These are phyloP conservation scores for Cryptosporidium ubiquitum DNA, from an alignment of 169 alveolate species.

Conservation along the genomic window DNA sequence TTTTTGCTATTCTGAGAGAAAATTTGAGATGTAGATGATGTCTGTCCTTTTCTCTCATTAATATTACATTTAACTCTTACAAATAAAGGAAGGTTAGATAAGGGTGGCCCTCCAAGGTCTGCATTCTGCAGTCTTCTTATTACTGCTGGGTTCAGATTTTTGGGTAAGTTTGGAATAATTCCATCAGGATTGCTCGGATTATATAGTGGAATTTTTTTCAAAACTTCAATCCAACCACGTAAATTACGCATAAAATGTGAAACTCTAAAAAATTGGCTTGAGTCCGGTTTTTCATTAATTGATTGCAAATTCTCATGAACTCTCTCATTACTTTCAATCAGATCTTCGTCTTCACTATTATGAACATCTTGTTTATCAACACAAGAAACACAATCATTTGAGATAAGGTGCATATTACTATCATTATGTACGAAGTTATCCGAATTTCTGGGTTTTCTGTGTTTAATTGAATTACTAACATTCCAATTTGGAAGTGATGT, in stretches of 20 bases:
- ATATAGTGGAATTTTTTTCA: slow-evolving; percentile 43
- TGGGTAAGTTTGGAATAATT: slow-evolving; percentile 40
- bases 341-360: slow-evolving; percentile 32
- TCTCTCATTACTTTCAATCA: background rate
- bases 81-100: slow-evolving; percentile 68
- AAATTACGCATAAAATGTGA: slow-evolving; percentile 78
- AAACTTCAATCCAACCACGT: slow-evolving; percentile 78
- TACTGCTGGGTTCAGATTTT: slow-evolving; percentile 67
- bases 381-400: slow-evolving; percentile 37
- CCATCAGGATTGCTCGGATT: slow-evolving; percentile 35
- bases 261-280: slow-evolving; percentile 61
- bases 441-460: slow-evolving; percentile 19
- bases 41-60: slow-evolving; percentile 23
- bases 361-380: slow-evolving; percentile 14
- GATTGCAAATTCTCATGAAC: background rate
- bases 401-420: background rate
- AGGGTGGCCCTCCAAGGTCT: slow-evolving; percentile 75
- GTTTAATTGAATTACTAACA: background rate
- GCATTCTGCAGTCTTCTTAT: slow-evolving; percentile 78
- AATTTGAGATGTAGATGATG: slow-evolving; percentile 13
- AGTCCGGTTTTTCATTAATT: background rate
- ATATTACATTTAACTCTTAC: slow-evolving; percentile 60
- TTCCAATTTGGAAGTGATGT: slow-evolving; percentile 75
- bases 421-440: background rate
- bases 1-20: slow-evolving; percentile 31